Evolutionary conservation across 345 rosid species (phyloP), one percentile per base, ranked within the genome.

Genomic region (Draba incana): DNA sequence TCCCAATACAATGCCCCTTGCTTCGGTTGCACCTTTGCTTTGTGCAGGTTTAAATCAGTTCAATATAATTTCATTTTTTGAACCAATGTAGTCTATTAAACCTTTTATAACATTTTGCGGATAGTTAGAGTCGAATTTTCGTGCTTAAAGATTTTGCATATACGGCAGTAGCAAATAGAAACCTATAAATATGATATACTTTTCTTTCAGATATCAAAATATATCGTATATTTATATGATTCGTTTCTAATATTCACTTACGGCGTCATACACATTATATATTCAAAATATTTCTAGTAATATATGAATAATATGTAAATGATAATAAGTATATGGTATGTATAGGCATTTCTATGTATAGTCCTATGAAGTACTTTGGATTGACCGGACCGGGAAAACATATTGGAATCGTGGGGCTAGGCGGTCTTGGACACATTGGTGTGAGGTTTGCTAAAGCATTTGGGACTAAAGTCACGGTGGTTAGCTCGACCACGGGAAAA

Each of bases 331-430:
- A 43, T 30, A 16, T 59, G 4, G 25, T 37, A 38, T 3, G 27
- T 66, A 50, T 67, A 74, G 78, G 95, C 39, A 84, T 84, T 53
- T 83, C 95, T 3, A 84, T 86, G 24, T 89, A 86, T 45, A 89
- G 90, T 53, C 92, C 96, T 0, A 43, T 86, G 69, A 86, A 48
- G 75, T 82, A 78, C 57, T 86, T 52, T 37, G 92, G 85, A 46
- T 75, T 89, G 0, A 82, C 74, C 3, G 77, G 70, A 16, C 81
- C 86, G 0, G 88, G 83, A 5, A 65, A 54, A 39, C 90, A 85
- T 66, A 43, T 86, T 3, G 96, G 96, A 9, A 71, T 77, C 31
- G 77, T 77, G 31, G 80, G 80, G 16, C 64, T 77, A 33, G 80
- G 80, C 3, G 80, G 80, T 33, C 76, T 77, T 38, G 80, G 80